Conservation (phyloP, 352 stramenopile genomes). For the Elongisporangium prolatum region DNA sequence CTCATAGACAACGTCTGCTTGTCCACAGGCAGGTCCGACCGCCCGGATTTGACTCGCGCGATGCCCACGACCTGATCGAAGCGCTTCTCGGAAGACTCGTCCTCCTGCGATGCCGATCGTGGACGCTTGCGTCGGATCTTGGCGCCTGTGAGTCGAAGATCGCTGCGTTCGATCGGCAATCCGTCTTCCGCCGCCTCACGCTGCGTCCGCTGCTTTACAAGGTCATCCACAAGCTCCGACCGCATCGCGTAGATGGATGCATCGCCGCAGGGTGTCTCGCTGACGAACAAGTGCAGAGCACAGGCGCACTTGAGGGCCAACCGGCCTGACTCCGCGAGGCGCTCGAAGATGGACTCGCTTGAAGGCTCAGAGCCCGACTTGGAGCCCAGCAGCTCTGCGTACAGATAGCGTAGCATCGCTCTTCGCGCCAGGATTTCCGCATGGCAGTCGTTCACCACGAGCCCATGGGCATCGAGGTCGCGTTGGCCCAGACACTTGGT, state of each 20-base stretch:
- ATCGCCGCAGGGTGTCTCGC: slow-evolving; percentile 91
- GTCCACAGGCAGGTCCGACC: slow-evolving; percentile 84
- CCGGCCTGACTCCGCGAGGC: slow-evolving; percentile 19
- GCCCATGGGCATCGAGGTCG: slow-evolving; percentile 59
- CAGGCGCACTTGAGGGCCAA: slow-evolving; percentile 50
- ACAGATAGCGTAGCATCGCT: slow-evolving; percentile 83
- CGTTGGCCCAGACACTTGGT: slow-evolving; percentile 78
- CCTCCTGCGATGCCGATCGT: slow-evolving; percentile 2
- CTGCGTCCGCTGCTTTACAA: slow-evolving; percentile 39
- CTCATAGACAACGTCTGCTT: slow-evolving; percentile 91
- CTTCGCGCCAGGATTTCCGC: slow-evolving; percentile 89
- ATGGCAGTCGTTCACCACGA: slow-evolving; percentile 91
- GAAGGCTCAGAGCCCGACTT: slow-evolving; percentile 7
- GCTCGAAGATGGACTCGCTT: slow-evolving; percentile 45
- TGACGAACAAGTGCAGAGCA: slow-evolving; percentile 90
- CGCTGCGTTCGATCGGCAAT: slow-evolving; percentile 24
- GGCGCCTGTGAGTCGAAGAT: slow-evolving; percentile 56
- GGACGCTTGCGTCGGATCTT: slow-evolving; percentile 38
- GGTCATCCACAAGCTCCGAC: slow-evolving; percentile 56
- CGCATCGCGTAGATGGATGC: slow-evolving; percentile 90
- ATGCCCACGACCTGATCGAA: slow-evolving; percentile 70
- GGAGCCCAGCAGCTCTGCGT: slow-evolving; percentile 62
- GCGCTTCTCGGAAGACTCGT: slow-evolving; percentile 26
- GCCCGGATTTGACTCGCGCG: slow-evolving; percentile 88
- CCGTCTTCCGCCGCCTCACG: slow-evolving; percentile 7